These are phyloP conservation scores for Helichrysum umbraculigerum DNA, from an alignment of 129 eudicot genomes.

Conservation along the genomic window DNA sequence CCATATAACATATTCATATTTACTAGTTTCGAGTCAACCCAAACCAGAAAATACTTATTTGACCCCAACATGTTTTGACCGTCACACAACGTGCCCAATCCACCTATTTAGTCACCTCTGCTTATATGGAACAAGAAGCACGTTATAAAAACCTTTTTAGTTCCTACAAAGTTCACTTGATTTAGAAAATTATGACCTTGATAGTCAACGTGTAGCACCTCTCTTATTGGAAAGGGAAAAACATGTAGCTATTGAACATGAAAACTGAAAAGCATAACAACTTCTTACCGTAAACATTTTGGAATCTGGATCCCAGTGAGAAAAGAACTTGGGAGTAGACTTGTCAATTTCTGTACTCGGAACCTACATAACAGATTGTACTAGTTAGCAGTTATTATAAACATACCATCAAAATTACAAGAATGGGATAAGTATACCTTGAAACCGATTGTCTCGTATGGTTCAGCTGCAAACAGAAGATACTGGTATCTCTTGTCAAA, in stretches of 20 bases:
- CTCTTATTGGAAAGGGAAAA: background rate
- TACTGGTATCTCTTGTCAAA: constrained; percentile 87
- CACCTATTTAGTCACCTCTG: background rate
- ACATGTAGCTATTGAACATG: background rate
- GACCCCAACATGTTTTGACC: background rate
- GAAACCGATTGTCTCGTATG: constrained; percentile 83
- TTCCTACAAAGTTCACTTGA: background rate
- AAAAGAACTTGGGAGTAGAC: constrained; percentile 93
- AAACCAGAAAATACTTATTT: background rate
- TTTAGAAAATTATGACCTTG: background rate
- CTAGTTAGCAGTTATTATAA: background rate
- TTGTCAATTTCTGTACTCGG: constrained; percentile 97
- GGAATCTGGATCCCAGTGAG: constrained; percentile 99
- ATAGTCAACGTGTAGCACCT: background rate
- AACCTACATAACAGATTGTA: constrained; percentile 49
- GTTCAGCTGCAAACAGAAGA: constrained; percentile 93
- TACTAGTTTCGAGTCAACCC: background rate
- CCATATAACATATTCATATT: background rate
- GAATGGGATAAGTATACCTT: constrained; percentile 48
- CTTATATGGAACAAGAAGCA: background rate
- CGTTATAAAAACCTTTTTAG: background rate
- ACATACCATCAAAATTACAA: background rate
- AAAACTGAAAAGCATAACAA: background rate
- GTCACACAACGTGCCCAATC: background rate
- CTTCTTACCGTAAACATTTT: constrained; percentile 89